Percentiles rank a stretch among this genome's conserved stretches.
Evolutionary conservation across 208 protist genomes (phyloP).

Genomic region (Porcisia hertigi): DNA sequence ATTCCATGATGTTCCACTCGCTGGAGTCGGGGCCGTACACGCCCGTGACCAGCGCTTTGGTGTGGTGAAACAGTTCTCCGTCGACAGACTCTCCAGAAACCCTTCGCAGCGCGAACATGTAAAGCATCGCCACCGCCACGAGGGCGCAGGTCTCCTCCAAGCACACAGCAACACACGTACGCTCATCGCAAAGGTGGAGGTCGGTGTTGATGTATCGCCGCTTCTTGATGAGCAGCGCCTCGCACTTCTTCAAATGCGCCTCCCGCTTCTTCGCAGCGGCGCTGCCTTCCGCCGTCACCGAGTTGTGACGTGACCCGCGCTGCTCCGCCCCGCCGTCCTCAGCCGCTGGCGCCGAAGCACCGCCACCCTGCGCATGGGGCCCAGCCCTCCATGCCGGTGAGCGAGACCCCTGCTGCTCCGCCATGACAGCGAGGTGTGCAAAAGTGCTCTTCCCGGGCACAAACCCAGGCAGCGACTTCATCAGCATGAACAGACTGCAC

Average conservation of each 20-base stretch:
- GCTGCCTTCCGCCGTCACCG: background rate
- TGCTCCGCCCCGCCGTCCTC: background rate
- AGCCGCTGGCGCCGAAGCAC: background rate
- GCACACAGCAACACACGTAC: conserved; percentile 4
- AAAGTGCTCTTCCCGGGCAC: background rate
- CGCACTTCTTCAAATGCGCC: background rate
- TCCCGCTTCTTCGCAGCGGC: background rate
- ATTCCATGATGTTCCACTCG: too few relatives aligned
- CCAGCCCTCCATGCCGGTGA: too few relatives aligned
- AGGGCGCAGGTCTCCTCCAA: background rate
- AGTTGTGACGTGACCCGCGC: background rate
- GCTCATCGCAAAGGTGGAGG: conserved; percentile 13
- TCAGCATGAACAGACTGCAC: background rate
- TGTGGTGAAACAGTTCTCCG: too few relatives aligned
- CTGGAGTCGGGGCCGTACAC: too few relatives aligned
- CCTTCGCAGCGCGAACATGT: too few relatives aligned
- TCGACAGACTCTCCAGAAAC: too few relatives aligned
- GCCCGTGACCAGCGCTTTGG: too few relatives aligned
- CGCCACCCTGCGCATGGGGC: background rate
- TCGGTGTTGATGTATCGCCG: background rate
- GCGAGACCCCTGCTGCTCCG: too few relatives aligned
- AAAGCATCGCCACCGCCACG: too few relatives aligned
- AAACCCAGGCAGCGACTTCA: background rate
- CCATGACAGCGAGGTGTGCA: background rate
- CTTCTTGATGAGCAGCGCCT: background rate